These are phyloP conservation scores for Ustilago loliicola DNA, from an alignment of 1,284 basidiomycete species.

Conservation along the genomic window DNA sequence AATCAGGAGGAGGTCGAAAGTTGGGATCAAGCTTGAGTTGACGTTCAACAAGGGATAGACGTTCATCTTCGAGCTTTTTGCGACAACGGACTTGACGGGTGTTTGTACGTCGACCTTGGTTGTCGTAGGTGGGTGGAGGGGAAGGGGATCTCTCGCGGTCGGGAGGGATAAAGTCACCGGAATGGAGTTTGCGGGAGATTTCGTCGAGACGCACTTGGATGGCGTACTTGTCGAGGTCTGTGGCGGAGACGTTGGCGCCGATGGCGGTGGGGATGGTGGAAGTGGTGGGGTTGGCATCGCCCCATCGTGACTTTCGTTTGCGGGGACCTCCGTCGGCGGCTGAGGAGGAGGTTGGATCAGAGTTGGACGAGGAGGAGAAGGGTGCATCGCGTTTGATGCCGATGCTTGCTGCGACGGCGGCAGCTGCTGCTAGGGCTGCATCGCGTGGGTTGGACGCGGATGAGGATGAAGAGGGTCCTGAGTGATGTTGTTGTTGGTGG, in stretches of 20 bases:
- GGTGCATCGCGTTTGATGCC: constrained; percentile 47
- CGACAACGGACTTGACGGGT: constrained; percentile 97
- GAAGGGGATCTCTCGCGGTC: constrained; percentile 94
- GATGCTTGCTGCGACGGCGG: constrained; percentile 48
- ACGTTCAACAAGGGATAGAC: constrained; percentile 90
- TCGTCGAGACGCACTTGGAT: constrained; percentile 82
- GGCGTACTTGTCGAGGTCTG: constrained; percentile 69
- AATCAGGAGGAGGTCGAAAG: constrained; percentile 95
- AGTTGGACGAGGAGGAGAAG: neutral
- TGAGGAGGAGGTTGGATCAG: constrained; percentile 11
- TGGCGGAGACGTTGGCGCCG: constrained; percentile 57
- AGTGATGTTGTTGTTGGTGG: constrained; percentile 11
- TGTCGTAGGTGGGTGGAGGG: constrained; percentile 96
- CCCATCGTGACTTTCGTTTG: constrained; percentile 69
- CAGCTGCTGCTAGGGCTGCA: constrained; percentile 41
- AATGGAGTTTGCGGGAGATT: constrained; percentile 91
- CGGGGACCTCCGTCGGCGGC: constrained; percentile 54
- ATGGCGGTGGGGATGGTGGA: constrained; percentile 65
- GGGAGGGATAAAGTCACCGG: constrained; percentile 95
- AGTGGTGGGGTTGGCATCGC: constrained; percentile 57
- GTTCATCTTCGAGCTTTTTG: constrained; percentile 97
- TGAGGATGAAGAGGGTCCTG: constrained; percentile 18
- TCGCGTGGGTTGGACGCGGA: constrained; percentile 36
- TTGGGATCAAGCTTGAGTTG: constrained; percentile 98
- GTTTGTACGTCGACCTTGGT: constrained; percentile 95